These are phyloP conservation scores for Triticum aestivum DNA, from an alignment of 176 grass and related monocot species.

Conservation along the genomic window DNA sequence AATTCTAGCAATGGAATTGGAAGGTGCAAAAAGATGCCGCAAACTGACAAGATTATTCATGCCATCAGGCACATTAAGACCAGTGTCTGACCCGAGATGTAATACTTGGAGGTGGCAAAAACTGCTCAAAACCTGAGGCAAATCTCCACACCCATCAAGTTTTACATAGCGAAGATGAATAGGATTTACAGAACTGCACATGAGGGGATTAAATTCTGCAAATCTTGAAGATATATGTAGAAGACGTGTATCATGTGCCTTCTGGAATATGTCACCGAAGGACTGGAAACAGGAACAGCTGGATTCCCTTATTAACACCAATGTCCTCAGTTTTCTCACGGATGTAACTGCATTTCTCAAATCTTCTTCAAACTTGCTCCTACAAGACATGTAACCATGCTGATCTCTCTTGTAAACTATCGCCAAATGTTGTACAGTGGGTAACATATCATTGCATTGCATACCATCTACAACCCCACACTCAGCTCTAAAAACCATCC, in stretches of 20 bases:
- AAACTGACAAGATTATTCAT: background rate
- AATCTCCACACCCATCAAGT: background rate
- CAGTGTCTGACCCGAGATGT: too few relatives aligned
- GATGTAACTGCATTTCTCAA: background rate
- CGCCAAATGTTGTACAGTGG: slow-evolving; percentile 17
- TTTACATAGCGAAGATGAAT: slow-evolving; percentile 36
- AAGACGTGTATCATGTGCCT: background rate
- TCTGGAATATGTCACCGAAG: background rate
- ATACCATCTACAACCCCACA: background rate
- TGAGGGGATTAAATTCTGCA: background rate
- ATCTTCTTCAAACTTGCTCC: background rate
- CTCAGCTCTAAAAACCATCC: background rate
- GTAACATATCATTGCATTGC: background rate
- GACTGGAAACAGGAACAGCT: too few relatives aligned
- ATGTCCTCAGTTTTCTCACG: slow-evolving; percentile 20
- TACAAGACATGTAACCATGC: background rate
- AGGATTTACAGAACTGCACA: background rate
- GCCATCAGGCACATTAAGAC: too few relatives aligned
- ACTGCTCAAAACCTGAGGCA: background rate
- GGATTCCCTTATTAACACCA: too few relatives aligned
- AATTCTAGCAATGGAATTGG: background rate
- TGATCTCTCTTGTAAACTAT: background rate
- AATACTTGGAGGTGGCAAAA: slow-evolving; percentile 46
- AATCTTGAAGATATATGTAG: too few relatives aligned
- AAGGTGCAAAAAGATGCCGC: background rate